phyloP scores from a whole-genome alignment of 2,329 filamentous ascomycete genomes.

The Ophiostoma piceae region DNA sequence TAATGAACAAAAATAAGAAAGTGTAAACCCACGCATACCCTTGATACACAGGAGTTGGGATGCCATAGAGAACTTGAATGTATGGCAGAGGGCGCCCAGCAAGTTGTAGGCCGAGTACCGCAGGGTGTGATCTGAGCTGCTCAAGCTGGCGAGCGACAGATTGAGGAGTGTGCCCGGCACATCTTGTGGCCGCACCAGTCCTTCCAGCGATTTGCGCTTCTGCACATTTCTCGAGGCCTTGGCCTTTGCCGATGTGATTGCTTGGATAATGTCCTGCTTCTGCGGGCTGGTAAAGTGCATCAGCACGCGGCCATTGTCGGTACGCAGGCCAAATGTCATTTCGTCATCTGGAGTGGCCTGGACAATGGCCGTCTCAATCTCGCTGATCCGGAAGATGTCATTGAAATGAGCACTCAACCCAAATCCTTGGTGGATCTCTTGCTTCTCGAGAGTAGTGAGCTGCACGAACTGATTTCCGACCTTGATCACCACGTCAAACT shows the following conservation, averaged over 20 bases:
- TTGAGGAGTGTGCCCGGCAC: conserved; percentile 65
- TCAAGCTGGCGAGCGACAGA: conserved; percentile 61
- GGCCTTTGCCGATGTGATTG: conserved; percentile 50
- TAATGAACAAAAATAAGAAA: too few relatives aligned
- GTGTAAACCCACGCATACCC: conserved; percentile 39
- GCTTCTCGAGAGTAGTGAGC: conserved; percentile 62
- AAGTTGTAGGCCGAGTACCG: conserved; percentile 63
- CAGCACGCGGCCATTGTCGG: conserved; percentile 64
- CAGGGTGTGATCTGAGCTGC: conserved; percentile 55
- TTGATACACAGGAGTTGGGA: conserved; percentile 57
- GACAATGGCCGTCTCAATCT: conserved; percentile 62
- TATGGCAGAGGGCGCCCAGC: conserved; percentile 59
- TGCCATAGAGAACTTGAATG: conserved; percentile 61
- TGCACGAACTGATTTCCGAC: conserved; percentile 66
- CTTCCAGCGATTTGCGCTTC: conserved; percentile 56
- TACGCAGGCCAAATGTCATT: conserved; percentile 60
- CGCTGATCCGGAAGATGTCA: conserved; percentile 63
- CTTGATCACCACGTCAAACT: conserved; percentile 63
- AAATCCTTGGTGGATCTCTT: conserved; percentile 60
- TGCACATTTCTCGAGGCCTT: conserved; percentile 61
- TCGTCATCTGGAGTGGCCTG: conserved; percentile 62
- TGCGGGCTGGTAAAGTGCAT: conserved; percentile 67
- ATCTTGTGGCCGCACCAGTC: conserved; percentile 63
- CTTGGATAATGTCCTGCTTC: conserved; percentile 58
- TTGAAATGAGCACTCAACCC: conserved; percentile 61